phyloP scores from a whole-genome alignment of 129 eudicot genomes.

The Lactuca sativa region DNA sequence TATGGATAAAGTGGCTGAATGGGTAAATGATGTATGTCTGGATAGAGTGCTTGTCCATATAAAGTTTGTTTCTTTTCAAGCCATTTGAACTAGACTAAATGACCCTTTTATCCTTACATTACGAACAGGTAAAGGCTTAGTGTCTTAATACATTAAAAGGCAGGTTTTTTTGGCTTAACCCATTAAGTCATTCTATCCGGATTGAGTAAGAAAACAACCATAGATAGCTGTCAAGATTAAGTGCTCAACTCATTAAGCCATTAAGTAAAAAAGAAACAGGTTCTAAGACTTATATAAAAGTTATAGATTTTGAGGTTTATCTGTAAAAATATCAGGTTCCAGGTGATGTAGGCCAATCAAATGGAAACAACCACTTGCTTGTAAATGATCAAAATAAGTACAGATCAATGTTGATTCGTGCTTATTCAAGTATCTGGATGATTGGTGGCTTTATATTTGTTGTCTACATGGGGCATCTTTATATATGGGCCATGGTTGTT shows the following conservation, averaged over 20 bases:
- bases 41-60: no score
- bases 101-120: no score
- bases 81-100: no score
- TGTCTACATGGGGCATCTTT: conserved; percentile 95
- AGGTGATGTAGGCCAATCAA: conserved; percentile 51
- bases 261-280: no score
- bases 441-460: conserved; percentile 83
- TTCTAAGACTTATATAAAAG: neutral
- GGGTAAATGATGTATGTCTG: neutral
- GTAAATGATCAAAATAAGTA: conserved; percentile 74
- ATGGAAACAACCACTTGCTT: conserved; percentile 61
- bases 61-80: no score
- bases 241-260: no score
- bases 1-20: neutral
- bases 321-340: conserved; percentile 49
- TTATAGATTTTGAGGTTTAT: neutral
- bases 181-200: no score
- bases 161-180: no score
- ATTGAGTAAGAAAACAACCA: no score
- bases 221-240: no score
- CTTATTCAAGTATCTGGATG: conserved; percentile 91
- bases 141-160: no score
- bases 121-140: no score
- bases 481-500: conserved; percentile 92
- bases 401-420: conserved; percentile 81